Evolutionary conservation across 1,284 basidiomycete species (phyloP).

Genomic region (Apiotrichum mycotoxinovorans): DNA sequence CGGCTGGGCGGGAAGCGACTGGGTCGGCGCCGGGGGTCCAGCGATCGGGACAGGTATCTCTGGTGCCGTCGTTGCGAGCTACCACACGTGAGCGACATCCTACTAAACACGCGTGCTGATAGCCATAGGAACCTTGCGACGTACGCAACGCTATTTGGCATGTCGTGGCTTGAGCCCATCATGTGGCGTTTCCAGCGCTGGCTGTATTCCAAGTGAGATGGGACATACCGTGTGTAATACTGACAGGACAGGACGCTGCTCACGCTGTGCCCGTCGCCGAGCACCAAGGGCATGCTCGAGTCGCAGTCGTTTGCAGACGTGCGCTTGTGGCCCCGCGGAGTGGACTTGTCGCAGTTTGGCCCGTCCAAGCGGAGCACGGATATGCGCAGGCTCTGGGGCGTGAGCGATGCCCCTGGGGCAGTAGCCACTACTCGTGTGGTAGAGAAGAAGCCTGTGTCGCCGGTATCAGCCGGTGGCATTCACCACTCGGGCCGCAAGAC

Average conservation of each 20-base stretch:
- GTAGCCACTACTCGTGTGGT: neutral
- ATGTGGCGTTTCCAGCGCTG: slow-evolving; percentile 49
- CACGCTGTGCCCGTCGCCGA: slow-evolving; percentile 57
- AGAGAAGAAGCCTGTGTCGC: slow-evolving; percentile 13
- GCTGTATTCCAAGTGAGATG: slow-evolving; percentile 43
- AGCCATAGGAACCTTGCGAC: slow-evolving; percentile 52
- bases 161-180: slow-evolving; percentile 54
- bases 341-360: slow-evolving; percentile 51
- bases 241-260: slow-evolving; percentile 45
- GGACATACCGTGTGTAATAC: slow-evolving; percentile 1
- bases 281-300: slow-evolving; percentile 54
- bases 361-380: slow-evolving; percentile 50
- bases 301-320: slow-evolving; percentile 53
- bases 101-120: neutral
- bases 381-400: slow-evolving; percentile 53
- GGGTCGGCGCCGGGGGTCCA: slow-evolving; percentile 42
- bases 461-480: slow-evolving; percentile 13
- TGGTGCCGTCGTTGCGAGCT: slow-evolving; percentile 55
- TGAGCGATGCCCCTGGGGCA: slow-evolving; percentile 23
- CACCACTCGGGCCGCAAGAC: slow-evolving; percentile 45
- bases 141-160: slow-evolving; percentile 57
- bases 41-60: slow-evolving; percentile 43
- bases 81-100: slow-evolving; percentile 52
- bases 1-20: slow-evolving; percentile 49
- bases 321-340: slow-evolving; percentile 57